phyloP scores from a whole-genome alignment of 768 basidiomycete species.

The Boletus insuetus region DNA sequence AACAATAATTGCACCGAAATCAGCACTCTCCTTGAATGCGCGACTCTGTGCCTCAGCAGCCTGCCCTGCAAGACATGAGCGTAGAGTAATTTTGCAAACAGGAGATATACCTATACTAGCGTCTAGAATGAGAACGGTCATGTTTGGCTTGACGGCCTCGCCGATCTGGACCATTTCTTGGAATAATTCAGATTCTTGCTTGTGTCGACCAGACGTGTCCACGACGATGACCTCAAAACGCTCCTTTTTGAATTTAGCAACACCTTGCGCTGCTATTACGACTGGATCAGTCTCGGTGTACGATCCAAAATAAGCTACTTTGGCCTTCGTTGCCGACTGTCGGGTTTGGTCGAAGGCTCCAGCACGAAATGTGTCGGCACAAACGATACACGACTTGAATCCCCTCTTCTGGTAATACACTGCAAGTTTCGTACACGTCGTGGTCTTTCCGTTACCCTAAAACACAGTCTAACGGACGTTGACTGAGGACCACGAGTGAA shows the following conservation, averaged over 20 bases:
- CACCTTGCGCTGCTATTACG: slow-evolving; percentile 89
- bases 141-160: slow-evolving; percentile 89
- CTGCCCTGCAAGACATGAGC: slow-evolving; percentile 58
- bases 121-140: slow-evolving; percentile 94
- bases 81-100: not conserved
- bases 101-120: slow-evolving; percentile 79
- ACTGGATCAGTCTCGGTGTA: slow-evolving; percentile 99
- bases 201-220: slow-evolving; percentile 95
- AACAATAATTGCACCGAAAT: slow-evolving; percentile 98
- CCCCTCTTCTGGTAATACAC: slow-evolving; percentile 97
- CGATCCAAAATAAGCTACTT: slow-evolving; percentile 97
- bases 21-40: slow-evolving; percentile 96
- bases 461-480: slow-evolving; percentile 1
- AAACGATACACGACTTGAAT: slow-evolving; percentile 95
- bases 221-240: slow-evolving; percentile 98
- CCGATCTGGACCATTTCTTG: slow-evolving; percentile 98
- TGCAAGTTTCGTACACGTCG: slow-evolving; percentile 97
- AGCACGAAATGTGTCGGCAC: slow-evolving; percentile 98
- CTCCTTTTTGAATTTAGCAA: slow-evolving; percentile 96
- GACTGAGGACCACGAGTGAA: not conserved
- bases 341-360: slow-evolving; percentile 99
- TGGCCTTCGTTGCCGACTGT: slow-evolving; percentile 98
- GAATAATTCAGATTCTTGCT: slow-evolving; percentile 95
- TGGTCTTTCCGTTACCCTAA: slow-evolving; percentile 97
- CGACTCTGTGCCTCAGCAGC: slow-evolving; percentile 95